These are phyloP conservation scores for Aspergillus campestris DNA, from an alignment of 495 filamentous ascomycete genomes.

Conservation along the genomic window DNA sequence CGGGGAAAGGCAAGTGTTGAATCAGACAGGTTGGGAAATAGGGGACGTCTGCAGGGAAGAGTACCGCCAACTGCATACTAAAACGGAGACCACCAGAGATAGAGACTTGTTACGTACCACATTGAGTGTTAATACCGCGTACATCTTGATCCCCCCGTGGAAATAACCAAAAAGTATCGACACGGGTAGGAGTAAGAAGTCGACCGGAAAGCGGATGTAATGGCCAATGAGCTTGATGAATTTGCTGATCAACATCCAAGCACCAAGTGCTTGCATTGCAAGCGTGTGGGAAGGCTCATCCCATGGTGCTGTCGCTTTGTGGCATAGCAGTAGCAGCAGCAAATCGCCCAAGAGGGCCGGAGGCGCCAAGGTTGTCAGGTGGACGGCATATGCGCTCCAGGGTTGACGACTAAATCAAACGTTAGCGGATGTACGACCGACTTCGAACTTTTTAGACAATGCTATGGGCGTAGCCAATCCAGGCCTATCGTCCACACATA, in stretches of 20 bases:
- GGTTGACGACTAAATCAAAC: slow-evolving; percentile 48
- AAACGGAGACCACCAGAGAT: slow-evolving; percentile 1
- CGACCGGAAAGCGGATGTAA: slow-evolving; percentile 60
- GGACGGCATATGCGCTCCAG: slow-evolving; percentile 70
- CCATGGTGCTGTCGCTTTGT: slow-evolving; percentile 38
- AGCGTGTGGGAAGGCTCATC: slow-evolving; percentile 28
- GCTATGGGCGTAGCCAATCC: no score
- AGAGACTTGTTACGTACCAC: slow-evolving; percentile 43
- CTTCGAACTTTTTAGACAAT: no score
- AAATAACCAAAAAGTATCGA: slow-evolving; percentile 72
- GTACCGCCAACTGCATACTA: slow-evolving; percentile 1
- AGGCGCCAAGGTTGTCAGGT: slow-evolving; percentile 65
- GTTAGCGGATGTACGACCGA: slow-evolving; percentile 29
- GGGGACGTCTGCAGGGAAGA: not conserved
- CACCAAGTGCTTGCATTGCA: slow-evolving; percentile 43
- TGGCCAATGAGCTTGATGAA: slow-evolving; percentile 68
- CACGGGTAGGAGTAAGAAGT: slow-evolving; percentile 60
- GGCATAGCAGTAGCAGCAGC: slow-evolving; percentile 47
- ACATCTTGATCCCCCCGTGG: slow-evolving; percentile 70
- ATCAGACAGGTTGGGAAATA: no score
- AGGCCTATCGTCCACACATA: no score
- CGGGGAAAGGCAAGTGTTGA: no score
- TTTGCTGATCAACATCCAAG: slow-evolving; percentile 65
- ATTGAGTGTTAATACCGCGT: slow-evolving; percentile 60
- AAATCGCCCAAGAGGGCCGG: slow-evolving; percentile 58